These are phyloP conservation scores for Hanseniaspora mollemarum DNA, from an alignment of 805 yeast species.

Conservation along the genomic window DNA sequence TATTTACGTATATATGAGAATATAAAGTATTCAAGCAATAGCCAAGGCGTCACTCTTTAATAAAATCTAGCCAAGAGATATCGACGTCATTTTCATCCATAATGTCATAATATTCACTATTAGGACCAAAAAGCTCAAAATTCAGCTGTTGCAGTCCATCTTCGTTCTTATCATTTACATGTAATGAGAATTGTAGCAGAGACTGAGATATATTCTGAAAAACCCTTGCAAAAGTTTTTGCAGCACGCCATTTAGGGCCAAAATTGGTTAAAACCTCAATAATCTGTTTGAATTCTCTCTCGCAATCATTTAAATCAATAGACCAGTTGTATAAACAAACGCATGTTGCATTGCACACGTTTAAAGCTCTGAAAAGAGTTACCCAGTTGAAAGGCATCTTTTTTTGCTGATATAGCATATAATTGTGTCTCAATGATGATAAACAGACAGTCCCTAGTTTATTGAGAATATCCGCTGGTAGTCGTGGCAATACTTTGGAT, in stretches of 20 bases:
- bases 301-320: constrained; percentile 37
- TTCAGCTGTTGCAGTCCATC: constrained; percentile 35
- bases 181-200: constrained; percentile 36
- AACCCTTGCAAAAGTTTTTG: constrained; percentile 35
- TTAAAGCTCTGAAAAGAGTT: constrained; percentile 36
- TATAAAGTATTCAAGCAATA: neutral
- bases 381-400: constrained; percentile 42
- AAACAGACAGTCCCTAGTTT: constrained; percentile 37
- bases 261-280: constrained; percentile 38
- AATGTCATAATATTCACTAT: constrained; percentile 37
- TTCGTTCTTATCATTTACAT: constrained; percentile 28
- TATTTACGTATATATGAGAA: neutral
- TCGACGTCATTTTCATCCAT: constrained; percentile 38
- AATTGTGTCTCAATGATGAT: constrained; percentile 37
- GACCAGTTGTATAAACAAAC: constrained; percentile 39
- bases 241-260: constrained; percentile 39
- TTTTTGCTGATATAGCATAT: constrained; percentile 36
- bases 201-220: constrained; percentile 36
- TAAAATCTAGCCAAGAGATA: constrained; percentile 33
- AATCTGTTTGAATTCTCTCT: constrained; percentile 37
- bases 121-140: constrained; percentile 35
- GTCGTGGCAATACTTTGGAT: constrained; percentile 38
- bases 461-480: constrained; percentile 33
- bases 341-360: constrained; percentile 38
- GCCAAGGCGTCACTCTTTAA: constrained; percentile 15